Conservation (phyloP, 2,329 filamentous ascomycete species). For the Scleromitrula shiraiana region DNA sequence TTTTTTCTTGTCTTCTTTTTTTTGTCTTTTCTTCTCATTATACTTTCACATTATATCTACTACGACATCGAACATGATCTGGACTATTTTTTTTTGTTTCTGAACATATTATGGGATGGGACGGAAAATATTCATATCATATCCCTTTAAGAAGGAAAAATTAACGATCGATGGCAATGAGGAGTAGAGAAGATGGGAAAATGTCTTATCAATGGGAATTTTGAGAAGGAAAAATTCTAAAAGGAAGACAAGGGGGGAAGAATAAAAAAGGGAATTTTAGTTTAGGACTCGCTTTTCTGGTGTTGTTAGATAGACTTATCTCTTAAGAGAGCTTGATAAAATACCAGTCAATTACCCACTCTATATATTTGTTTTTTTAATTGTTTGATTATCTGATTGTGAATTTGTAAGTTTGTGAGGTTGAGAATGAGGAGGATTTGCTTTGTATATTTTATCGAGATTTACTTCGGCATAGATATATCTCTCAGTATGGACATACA, state of each 20-base stretch:
- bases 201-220: slow-evolving; percentile 5
- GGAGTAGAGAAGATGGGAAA: not conserved
- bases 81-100: slow-evolving; percentile 9
- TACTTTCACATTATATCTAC: slow-evolving; percentile 6
- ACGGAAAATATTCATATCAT: not conserved
- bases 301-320: slow-evolving; percentile 28
- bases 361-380: slow-evolving; percentile 16
- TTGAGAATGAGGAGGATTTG: no score
- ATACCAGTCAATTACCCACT: slow-evolving; percentile 32
- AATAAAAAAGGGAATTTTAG: slow-evolving; percentile 13
- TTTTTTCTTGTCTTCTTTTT: no score
- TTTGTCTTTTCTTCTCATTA: slow-evolving; percentile 5
- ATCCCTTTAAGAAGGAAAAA: not conserved
- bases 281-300: slow-evolving; percentile 30
- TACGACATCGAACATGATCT: slow-evolving; percentile 13
- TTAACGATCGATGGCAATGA: not conserved
- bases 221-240: no score
- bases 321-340: slow-evolving; percentile 22
- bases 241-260: slow-evolving; percentile 3
- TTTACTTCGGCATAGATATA: no score
- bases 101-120: slow-evolving; percentile 6
- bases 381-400: not conserved
- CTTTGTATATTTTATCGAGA: no score
- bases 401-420: no score
- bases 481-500: no score